Evolutionary conservation across 441 rosid species (phyloP).

Genomic region (Populus hybrid): DNA sequence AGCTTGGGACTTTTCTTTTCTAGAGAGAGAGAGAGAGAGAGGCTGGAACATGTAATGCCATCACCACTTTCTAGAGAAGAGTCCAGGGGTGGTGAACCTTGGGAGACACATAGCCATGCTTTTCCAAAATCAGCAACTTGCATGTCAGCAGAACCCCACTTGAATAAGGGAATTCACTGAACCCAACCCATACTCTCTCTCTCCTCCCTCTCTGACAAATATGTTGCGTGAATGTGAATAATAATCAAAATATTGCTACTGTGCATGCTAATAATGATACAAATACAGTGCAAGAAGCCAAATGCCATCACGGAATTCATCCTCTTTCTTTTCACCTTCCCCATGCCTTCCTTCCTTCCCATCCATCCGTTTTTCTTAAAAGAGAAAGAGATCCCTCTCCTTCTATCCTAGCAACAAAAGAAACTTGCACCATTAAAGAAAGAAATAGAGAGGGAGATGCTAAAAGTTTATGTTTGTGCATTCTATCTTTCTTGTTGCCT

Average conservation of each 20-base stretch:
- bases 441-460: conserved; percentile 6
- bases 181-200: conserved; percentile 37
- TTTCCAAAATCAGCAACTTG: conserved; percentile 58
- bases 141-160: conserved; percentile 38
- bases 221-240: not conserved
- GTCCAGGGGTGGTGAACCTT: conserved; percentile 84
- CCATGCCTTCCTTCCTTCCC: not conserved
- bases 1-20: not conserved
- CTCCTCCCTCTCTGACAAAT: conserved; percentile 11
- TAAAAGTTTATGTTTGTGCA: conserved; percentile 6
- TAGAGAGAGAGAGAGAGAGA: not conserved
- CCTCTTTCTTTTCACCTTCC: not conserved
- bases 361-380: not conserved
- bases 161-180: conserved; percentile 48
- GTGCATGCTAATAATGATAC: not conserved
- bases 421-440: not conserved
- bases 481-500: conserved; percentile 1
- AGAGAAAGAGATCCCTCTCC: not conserved
- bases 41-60: not conserved
- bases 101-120: conserved; percentile 31
- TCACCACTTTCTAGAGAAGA: not conserved
- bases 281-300: conserved; percentile 25
- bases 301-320: conserved; percentile 10
- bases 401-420: not conserved
- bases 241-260: not conserved